phyloP scores from a whole-genome alignment of 805 yeast species.

The Allodekkera sacchari region DNA sequence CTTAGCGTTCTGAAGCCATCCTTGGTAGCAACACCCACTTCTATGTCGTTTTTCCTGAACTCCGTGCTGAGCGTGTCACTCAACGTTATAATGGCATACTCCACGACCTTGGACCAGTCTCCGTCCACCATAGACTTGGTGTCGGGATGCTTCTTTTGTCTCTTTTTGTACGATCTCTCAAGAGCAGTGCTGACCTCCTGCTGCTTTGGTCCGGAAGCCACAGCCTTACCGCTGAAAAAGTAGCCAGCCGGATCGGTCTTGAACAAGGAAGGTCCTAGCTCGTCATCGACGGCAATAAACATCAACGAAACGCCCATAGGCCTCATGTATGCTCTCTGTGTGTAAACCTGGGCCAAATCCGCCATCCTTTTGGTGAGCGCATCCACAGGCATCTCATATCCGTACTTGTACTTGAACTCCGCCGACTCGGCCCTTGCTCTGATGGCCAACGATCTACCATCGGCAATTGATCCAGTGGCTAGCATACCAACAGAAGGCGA shows the following conservation, averaged over 20 bases:
- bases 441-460: conserved; percentile 82
- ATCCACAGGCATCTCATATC: conserved; percentile 95
- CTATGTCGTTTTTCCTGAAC: conserved; percentile 87
- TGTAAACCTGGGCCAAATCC: conserved; percentile 87
- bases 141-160: conserved; percentile 17
- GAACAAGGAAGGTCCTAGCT: conserved; percentile 78
- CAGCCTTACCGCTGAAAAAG: conserved; percentile 82
- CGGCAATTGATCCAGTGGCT: conserved; percentile 93
- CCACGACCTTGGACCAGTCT: conserved; percentile 84
- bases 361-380: conserved; percentile 92
- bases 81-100: conserved; percentile 78
- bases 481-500: conserved; percentile 80
- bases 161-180: conserved; percentile 82
- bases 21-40: conserved; percentile 78
- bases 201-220: conserved; percentile 95
- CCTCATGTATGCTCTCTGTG: conserved; percentile 98
- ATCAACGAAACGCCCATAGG: conserved; percentile 94
- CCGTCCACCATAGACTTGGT: conserved; percentile 56
- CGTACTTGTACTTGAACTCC: conserved; percentile 88
- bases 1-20: conserved; percentile 64
- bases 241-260: conserved; percentile 98
- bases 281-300: conserved; percentile 82
- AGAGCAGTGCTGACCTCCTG: conserved; percentile 87
- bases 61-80: conserved; percentile 87
- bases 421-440: conserved; percentile 95